phyloP scores from a whole-genome alignment of 257 asterid genomes.

The Anisodus tanguticus region DNA sequence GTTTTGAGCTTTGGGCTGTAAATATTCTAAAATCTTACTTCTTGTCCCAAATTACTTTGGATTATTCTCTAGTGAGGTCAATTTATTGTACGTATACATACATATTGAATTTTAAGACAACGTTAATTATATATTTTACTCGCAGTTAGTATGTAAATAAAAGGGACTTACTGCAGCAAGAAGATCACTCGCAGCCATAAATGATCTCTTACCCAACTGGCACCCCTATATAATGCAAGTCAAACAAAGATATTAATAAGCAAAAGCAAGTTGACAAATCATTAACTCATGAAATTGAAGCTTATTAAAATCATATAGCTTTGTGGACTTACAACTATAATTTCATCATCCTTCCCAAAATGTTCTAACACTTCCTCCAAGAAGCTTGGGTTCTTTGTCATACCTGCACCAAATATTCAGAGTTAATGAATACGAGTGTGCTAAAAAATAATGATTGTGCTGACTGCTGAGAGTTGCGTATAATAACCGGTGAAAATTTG shows the following conservation, averaged over 20 bases:
- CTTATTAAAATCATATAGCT: not conserved
- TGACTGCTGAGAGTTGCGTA: not conserved
- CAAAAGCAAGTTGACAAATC: not conserved
- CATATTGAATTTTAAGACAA: not conserved
- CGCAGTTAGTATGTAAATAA: not conserved
- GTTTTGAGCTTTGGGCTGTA: not conserved
- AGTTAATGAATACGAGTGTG: not conserved
- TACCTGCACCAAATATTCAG: constrained; percentile 43
- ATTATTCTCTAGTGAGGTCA: not conserved
- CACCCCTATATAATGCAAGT: constrained; percentile 58
- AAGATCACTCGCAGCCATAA: constrained; percentile 76
- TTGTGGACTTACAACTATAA: constrained; percentile 66
- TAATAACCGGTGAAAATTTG: too few relatives aligned
- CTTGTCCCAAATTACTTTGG: not conserved
- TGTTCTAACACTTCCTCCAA: constrained; percentile 51
- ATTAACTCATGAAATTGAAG: not conserved
- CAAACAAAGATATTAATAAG: not conserved
- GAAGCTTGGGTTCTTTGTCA: constrained; percentile 62
- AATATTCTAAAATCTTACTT: not conserved
- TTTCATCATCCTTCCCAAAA: constrained; percentile 70
- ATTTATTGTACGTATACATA: not conserved
- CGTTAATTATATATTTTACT: too few relatives aligned
- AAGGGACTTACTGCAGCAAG: constrained; percentile 56
- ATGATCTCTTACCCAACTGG: constrained; percentile 71
- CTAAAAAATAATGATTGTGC: not conserved